phyloP scores from a whole-genome alignment of 2,329 filamentous ascomycete species.

The Fusarium caatingaense region DNA sequence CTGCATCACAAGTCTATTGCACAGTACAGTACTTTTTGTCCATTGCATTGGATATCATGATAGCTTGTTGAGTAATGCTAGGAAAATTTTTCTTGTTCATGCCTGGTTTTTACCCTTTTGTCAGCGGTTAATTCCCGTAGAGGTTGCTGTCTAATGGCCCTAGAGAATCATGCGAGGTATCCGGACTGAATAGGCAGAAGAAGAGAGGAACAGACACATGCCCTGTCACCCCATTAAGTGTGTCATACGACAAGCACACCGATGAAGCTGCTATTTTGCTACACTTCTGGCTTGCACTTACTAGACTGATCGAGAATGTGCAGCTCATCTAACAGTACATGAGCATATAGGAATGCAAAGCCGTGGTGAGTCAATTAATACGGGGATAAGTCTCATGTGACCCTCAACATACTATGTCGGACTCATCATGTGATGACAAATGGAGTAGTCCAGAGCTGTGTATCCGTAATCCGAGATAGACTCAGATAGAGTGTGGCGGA shows the following conservation, averaged over 20 bases:
- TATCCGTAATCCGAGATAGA: not conserved
- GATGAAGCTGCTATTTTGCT: constrained; percentile 8
- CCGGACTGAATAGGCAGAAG: constrained; percentile 3
- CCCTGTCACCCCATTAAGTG: constrained; percentile 38
- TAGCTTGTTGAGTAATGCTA: not conserved
- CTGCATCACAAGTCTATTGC: constrained; percentile 26
- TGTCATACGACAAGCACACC: constrained; percentile 39
- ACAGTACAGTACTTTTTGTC: not conserved
- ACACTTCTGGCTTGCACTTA: constrained; percentile 7
- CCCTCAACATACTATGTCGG: not conserved
- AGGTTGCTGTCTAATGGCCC: constrained; percentile 7
- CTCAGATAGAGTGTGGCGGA: constrained; percentile 44
- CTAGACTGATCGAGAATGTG: constrained; percentile 13
- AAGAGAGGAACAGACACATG: constrained; percentile 21
- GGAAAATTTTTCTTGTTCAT: not conserved
- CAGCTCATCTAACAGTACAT: constrained; percentile 13
- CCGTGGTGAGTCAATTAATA: constrained; percentile 27
- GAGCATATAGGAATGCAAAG: not conserved
- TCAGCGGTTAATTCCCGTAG: constrained; percentile 19
- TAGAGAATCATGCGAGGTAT: constrained; percentile 12
- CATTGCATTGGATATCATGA: not conserved
- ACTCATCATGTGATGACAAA: constrained; percentile 43
- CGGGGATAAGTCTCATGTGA: constrained; percentile 36
- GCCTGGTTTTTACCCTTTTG: constrained; percentile 8
- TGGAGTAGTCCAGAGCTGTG: constrained; percentile 2